Evolutionary conservation across 768 basidiomycete genomes (phyloP).

Genomic region (Brasilioporus rufonigricans): DNA sequence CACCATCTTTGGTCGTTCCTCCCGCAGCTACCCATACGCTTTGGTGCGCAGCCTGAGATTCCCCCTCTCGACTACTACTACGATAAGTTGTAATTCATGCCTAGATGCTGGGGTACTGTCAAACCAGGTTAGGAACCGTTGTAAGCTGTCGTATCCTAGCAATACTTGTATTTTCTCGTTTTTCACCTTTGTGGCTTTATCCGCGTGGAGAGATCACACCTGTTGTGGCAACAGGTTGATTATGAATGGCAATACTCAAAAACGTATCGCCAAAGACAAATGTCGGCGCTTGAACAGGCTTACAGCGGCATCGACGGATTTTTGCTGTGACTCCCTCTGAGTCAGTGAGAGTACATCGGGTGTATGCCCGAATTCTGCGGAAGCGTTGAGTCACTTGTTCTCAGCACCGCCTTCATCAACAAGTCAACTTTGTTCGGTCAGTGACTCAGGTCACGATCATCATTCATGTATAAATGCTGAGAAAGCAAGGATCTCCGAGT

Average conservation of each 20-base stretch:
- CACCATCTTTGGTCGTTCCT: neutral
- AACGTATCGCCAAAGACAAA: too few species aligned
- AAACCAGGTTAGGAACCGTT: constrained; percentile 12
- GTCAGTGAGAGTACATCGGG: neutral
- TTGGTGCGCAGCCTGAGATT: constrained; percentile 66
- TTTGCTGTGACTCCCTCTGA: neutral
- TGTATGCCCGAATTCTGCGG: neutral
- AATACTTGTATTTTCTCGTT: constrained; percentile 8
- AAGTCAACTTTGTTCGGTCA: neutral
- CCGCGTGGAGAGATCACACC: neutral
- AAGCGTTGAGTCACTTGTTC: neutral
- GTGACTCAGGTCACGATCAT: constrained; percentile 12
- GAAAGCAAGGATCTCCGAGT: neutral
- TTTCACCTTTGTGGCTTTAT: neutral
- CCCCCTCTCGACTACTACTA: constrained; percentile 88
- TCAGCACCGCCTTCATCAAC: neutral
- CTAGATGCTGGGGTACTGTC: constrained; percentile 3
- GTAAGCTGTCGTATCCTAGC: constrained; percentile 18
- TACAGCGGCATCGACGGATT: neutral
- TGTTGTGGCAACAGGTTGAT: neutral
- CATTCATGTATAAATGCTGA: constrained; percentile 1
- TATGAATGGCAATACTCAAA: too few species aligned
- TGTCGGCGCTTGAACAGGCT: too few species aligned
- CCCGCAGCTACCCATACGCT: constrained; percentile 9
- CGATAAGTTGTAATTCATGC: constrained; percentile 72